Base-by-base conservation (phyloP, 1,139 yeast genomes). In the Saccharomyces hybrid region DNA sequence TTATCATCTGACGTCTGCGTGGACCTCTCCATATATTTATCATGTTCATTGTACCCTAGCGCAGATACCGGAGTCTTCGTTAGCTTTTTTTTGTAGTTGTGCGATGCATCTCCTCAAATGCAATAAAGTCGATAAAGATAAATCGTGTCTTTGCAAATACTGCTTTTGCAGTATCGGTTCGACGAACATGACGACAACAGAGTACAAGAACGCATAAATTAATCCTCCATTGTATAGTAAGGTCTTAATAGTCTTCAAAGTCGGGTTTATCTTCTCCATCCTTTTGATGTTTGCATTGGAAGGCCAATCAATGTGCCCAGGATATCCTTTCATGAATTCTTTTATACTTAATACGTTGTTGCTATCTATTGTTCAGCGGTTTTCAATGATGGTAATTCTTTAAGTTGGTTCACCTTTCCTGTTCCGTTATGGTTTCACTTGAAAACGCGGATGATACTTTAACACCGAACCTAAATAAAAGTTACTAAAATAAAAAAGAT, bases 31-130 rank as follows among this genome's bases (percentile, higher is more conserved):
- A 53, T 66, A 61, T 54, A 72, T 11, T 55, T 49, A 12, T 53
- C 53, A 7, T 47, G 69, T 12, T 75, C 78, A 29, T 73, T 73
- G 51, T 75, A 72, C 34, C 72, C 74, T n/a, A 76, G 63, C 4
- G 70, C 71, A 14, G 76, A 71, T 2, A 71, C 59, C 3, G 79
- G 76, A 1, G 71, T 61, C 9, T 55, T 60, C 26, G 56, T 54
- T 27, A 66, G 53, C n/a, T 41, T 61, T 57, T 2, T 58, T 53
- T 27, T 66, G 57, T 21, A 65, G 48, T 7, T 49, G 55, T 6
- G 53, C 42, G 4, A 71, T 61, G 7, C 66, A 26, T 32, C 59
- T 58, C 26, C 74, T 58, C 4, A 66, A 52, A 29, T 59, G 61
- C 9, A 63, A 47, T 2, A 72, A 54, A 1, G 63, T 57, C 9